These are phyloP conservation scores for Mayamaea pseudoterrestris DNA, from an alignment of 108 stramenopile species.

Conservation along the genomic window DNA sequence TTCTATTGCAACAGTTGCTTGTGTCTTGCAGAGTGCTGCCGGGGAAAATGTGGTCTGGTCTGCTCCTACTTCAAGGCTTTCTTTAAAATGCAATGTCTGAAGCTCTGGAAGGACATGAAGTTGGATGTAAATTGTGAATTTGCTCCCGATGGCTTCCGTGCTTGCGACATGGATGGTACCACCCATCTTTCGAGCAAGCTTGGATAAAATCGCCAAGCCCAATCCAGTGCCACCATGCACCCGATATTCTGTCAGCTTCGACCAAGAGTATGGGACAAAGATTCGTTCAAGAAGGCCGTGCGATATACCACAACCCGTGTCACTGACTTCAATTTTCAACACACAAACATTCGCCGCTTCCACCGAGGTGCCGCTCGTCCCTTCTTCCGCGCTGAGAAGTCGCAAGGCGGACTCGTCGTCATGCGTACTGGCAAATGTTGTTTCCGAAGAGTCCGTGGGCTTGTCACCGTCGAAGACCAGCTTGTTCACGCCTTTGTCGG, in stretches of 20 bases:
- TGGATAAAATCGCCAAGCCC: conserved; percentile 15
- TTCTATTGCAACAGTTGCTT: background rate
- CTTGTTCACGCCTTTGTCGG: too few species aligned
- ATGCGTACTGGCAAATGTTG: too few species aligned
- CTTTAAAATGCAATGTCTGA: too few species aligned
- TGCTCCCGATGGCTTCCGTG: conserved; percentile 1
- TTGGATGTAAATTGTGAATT: conserved; percentile 3
- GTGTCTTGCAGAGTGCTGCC: too few species aligned
- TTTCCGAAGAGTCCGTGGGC: too few species aligned
- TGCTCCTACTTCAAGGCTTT: too few species aligned
- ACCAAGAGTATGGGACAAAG: conserved; percentile 21
- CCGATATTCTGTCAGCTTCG: conserved; percentile 18
- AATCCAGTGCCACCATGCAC: conserved; percentile 15
- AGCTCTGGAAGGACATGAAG: too few species aligned
- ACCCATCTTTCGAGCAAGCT: conserved; percentile 15
- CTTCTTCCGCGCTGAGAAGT: too few species aligned
- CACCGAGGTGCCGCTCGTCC: conserved; percentile 16
- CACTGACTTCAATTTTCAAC: background rate
- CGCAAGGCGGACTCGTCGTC: too few species aligned
- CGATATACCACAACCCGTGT: conserved; percentile 14
- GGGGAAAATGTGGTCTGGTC: too few species aligned
- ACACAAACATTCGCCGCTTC: conserved; percentile 10
- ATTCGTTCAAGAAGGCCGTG: conserved; percentile 11
- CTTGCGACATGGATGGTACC: conserved; percentile 10
- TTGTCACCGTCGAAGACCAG: too few species aligned